Evolutionary conservation across 148 eudicot species (phyloP).

Genomic region (Rheum nobile): DNA sequence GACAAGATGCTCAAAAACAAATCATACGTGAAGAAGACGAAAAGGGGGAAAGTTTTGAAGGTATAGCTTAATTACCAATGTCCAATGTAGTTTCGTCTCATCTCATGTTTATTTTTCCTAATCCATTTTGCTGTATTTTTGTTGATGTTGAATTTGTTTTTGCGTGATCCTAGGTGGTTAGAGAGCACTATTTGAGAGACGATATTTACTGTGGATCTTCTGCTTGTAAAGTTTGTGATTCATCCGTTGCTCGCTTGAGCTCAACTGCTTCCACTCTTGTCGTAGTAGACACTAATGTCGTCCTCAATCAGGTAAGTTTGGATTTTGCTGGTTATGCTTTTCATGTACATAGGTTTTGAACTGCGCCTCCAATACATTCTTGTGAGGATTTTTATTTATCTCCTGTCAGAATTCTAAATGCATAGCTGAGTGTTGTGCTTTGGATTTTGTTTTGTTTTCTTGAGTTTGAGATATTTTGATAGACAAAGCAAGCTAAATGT

Average conservation of each 20-base stretch:
- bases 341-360: neutral
- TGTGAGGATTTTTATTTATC: neutral
- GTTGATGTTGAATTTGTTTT: neutral
- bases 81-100: neutral
- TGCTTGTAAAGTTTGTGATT: slow-evolving; percentile 55
- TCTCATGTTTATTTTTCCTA: neutral
- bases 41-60: slow-evolving; percentile 76
- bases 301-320: slow-evolving; percentile 65
- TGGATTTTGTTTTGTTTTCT: neutral
- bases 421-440: neutral
- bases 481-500: neutral
- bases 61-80: slow-evolving; percentile 15
- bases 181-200: slow-evolving; percentile 88
- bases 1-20: slow-evolving; percentile 81
- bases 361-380: neutral
- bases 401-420: neutral
- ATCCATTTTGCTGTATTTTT: slow-evolving; percentile 10
- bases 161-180: slow-evolving; percentile 37
- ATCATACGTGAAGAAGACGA: slow-evolving; percentile 58
- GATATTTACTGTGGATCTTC: slow-evolving; percentile 85
- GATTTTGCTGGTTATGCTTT: neutral
- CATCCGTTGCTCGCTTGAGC: slow-evolving; percentile 48
- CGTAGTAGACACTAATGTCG: slow-evolving; percentile 81
- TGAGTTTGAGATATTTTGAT: neutral
- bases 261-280: slow-evolving; percentile 40